Percentiles rank a stretch among this genome's conserved stretches.
These are phyloP conservation scores for Globisporangium nagaii DNA, from an alignment of 352 stramenopile species.

Conservation along the genomic window DNA sequence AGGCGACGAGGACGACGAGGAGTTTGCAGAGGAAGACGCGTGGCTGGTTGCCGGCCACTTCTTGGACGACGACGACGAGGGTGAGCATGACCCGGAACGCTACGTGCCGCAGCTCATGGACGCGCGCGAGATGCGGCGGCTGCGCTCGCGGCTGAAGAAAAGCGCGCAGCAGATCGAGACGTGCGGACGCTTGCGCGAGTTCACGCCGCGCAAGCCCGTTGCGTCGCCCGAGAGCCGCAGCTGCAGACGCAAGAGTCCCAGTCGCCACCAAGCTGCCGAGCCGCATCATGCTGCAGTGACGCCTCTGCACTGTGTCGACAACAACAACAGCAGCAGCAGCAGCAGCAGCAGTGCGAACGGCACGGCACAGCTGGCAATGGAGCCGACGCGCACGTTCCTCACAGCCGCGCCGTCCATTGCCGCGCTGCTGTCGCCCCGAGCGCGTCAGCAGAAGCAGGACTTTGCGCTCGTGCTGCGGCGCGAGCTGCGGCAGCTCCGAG, in stretches of 20 bases:
- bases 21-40: conserved; percentile 5
- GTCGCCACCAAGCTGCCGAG: too few relatives aligned
- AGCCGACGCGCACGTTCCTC: conserved; percentile 2
- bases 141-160: conserved; percentile 32
- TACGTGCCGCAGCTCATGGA: conserved; percentile 62
- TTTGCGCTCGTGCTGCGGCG: conserved; percentile 30
- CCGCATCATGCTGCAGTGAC: neutral
- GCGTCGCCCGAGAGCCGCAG: neutral
- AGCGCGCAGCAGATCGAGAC: conserved; percentile 32
- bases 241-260: neutral
- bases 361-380: neutral
- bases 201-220: conserved; percentile 23
- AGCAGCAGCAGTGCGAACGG: neutral
- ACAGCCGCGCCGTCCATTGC: conserved; percentile 1
- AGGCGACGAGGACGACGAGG: neutral
- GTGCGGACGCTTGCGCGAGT: conserved; percentile 48
- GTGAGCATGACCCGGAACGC: conserved; percentile 6
- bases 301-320: neutral
- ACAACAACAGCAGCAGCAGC: neutral
- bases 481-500: conserved; percentile 34
- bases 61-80: neutral
- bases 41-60: conserved; percentile 6
- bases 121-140: conserved; percentile 29
- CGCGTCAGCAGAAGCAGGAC: conserved; percentile 17
- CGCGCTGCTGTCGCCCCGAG: neutral